A percentile compares a stretch with the other conserved stretches of the same genome.
Conservation (phyloP, 2,329 filamentous ascomycete species). For the Alternaria sp. region DNA sequence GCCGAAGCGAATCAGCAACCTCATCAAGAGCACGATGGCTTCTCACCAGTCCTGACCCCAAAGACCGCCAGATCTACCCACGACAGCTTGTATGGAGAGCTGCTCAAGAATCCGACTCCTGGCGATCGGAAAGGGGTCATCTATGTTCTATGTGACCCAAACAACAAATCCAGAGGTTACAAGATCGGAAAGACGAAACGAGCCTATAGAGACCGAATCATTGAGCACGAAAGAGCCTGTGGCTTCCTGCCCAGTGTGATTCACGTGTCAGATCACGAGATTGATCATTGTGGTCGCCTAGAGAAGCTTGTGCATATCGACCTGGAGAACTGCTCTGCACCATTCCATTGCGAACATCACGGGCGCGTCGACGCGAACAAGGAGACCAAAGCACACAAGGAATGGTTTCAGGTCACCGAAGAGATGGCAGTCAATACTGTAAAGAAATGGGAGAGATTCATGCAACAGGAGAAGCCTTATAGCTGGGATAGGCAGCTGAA, state of each 20-base stretch:
- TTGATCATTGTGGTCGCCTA: neutral
- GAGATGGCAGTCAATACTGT: constrained; percentile 8
- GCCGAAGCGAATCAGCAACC: neutral
- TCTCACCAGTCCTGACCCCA: neutral
- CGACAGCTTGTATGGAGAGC: neutral
- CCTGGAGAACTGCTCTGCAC: neutral
- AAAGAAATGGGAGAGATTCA: constrained; percentile 18
- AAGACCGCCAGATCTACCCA: constrained; percentile 1
- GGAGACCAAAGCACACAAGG: constrained; percentile 3
- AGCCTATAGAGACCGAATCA: neutral
- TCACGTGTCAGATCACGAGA: neutral
- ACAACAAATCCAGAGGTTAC: neutral
- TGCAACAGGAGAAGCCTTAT: constrained; percentile 16
- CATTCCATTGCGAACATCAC: neutral
- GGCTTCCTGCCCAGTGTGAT: neutral
- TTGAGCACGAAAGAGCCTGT: constrained; percentile 6
- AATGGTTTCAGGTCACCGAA: constrained; percentile 14
- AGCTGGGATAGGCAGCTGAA: constrained; percentile 4
- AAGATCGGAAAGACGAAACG: constrained; percentile 17
- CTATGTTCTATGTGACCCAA: constrained; percentile 8
- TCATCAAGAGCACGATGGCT: neutral
- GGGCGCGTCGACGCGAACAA: neutral
- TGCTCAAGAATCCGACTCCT: neutral
- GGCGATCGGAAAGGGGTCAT: constrained; percentile 4
- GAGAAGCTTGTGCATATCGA: constrained; percentile 12